Base-by-base conservation (phyloP, 805 yeast species). In the Wickerhamiella australiensis region DNA sequence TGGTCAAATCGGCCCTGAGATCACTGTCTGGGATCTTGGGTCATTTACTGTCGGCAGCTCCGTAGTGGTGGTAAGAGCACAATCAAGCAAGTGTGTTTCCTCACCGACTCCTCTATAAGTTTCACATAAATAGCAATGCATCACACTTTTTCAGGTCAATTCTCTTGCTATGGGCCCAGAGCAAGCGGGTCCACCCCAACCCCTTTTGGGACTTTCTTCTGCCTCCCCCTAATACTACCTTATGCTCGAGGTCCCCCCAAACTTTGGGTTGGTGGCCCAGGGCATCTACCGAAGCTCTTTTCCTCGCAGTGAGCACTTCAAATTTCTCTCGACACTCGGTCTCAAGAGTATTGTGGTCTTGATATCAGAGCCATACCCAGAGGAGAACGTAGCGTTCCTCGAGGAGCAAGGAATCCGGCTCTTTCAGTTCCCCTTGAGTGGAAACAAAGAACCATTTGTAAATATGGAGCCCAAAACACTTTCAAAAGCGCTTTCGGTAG, bases 291-390 rank as follows among this genome's bases (percentile, higher is more conserved):
- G 98, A 50, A 79, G 90, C 37, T 83, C 95, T 42, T 90, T 90
- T 64, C 98, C 98, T 2, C 75, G 90, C 46, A 73, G 80, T 1
- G 92, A 82, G 60, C 87, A 87, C 64, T 86, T 90, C 59, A 64
- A 71, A 20, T 90, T 84, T 60, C 65, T 92, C 40, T 64, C 72
- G 54, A 72, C 70, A 44, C 68, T 88, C 48, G 70, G 72, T 42
- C 69, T 92, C 48, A 85, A 80, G 59, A 78, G 90, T 9, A 76
- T 92, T 3, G 67, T 92, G 52, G 85, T 94, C 52, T 71, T 90
- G 45, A 83, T 90, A 12, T 94, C 96, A 0, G 98, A 92, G 61
- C 87, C 82, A 22, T 90, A 90, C 60, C 96, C 98, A 0, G 71
- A 68, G 27, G 85, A 83, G 54, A 86, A 88, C 59, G 57, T 63